phyloP scores from a whole-genome alignment of 2,329 filamentous ascomycete genomes.

The Alternaria consortialis region DNA sequence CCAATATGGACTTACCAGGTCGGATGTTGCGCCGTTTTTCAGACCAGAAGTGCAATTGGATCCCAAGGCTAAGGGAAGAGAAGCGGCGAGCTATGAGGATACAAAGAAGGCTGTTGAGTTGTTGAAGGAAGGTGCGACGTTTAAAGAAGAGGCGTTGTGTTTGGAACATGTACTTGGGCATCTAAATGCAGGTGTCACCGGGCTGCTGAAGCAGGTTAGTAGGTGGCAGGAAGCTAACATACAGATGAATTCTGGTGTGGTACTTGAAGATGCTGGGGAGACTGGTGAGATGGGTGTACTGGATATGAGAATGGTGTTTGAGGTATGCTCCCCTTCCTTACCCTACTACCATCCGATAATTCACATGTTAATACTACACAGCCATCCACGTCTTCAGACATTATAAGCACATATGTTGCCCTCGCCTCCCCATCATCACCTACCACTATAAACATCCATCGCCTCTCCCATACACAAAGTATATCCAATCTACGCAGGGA shows the following conservation, averaged over 20 bases:
- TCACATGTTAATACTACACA: background rate
- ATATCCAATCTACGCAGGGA: conserved; percentile 50
- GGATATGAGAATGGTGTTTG: conserved; percentile 68
- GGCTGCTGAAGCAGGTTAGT: conserved; percentile 51
- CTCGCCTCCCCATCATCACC: conserved; percentile 20
- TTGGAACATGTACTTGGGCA: conserved; percentile 52
- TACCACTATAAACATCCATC: conserved; percentile 37
- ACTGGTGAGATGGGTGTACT: conserved; percentile 41
- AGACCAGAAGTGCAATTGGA: conserved; percentile 48
- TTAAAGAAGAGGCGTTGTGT: conserved; percentile 47
- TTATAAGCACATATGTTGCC: conserved; percentile 41
- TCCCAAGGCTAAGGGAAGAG: conserved; percentile 7
- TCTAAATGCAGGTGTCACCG: conserved; percentile 45
- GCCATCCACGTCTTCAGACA: conserved; percentile 9
- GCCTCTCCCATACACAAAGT: conserved; percentile 50
- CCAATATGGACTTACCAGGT: conserved; percentile 71
- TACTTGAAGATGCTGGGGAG: conserved; percentile 54
- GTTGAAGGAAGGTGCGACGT: conserved; percentile 57
- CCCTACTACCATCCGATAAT: background rate
- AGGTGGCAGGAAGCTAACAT: conserved; percentile 60
- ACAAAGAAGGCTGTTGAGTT: conserved; percentile 45
- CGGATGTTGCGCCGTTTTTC: conserved; percentile 71
- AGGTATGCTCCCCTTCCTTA: conserved; percentile 47
- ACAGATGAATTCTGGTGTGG: conserved; percentile 73
- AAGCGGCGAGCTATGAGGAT: conserved; percentile 39